Evolutionary conservation across 495 filamentous ascomycete species (phyloP).

Genomic region (Penicillium arizonense): DNA sequence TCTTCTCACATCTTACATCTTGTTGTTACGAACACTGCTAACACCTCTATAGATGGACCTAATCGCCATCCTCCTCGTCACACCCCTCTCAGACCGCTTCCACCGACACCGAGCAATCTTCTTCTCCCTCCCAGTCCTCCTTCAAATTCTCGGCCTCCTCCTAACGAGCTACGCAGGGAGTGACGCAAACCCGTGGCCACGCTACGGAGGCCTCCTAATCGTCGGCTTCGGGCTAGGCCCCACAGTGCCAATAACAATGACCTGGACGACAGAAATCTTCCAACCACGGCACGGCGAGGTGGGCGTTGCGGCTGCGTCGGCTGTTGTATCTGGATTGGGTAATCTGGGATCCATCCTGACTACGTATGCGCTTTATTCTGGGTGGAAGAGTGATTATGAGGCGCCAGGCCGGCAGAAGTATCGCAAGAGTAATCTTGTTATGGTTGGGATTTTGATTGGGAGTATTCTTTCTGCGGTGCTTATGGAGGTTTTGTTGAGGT

Average conservation of each 20-base stretch:
- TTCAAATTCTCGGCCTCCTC: slow-evolving; percentile 82
- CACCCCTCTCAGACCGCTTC: slow-evolving; percentile 84
- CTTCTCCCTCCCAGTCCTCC: slow-evolving; percentile 68
- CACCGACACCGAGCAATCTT: slow-evolving; percentile 80
- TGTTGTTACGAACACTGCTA: neutral
- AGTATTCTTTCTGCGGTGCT: slow-evolving; percentile 69
- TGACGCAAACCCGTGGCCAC: slow-evolving; percentile 68
- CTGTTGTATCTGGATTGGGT: slow-evolving; percentile 80
- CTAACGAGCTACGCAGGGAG: slow-evolving; percentile 72
- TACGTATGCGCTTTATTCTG: slow-evolving; percentile 85
- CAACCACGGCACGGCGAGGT: slow-evolving; percentile 87
- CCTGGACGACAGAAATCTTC: slow-evolving; percentile 90
- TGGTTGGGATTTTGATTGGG: slow-evolving; percentile 79
- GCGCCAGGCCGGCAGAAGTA: slow-evolving; percentile 66
- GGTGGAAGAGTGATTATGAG: slow-evolving; percentile 72
- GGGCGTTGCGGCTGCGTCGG: slow-evolving; percentile 84
- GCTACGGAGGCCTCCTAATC: slow-evolving; percentile 85
- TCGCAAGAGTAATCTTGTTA: slow-evolving; percentile 78
- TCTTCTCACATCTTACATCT: too few relatives aligned
- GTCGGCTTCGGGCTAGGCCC: slow-evolving; percentile 90
- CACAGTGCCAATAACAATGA: slow-evolving; percentile 90
- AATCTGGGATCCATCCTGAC: slow-evolving; percentile 84
- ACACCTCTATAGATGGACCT: slow-evolving; percentile 66
- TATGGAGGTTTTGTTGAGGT: slow-evolving; percentile 64
- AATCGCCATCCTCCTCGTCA: slow-evolving; percentile 81